Conservation (phyloP, 768 basidiomycete species). For the Lentinula edodes region DNA sequence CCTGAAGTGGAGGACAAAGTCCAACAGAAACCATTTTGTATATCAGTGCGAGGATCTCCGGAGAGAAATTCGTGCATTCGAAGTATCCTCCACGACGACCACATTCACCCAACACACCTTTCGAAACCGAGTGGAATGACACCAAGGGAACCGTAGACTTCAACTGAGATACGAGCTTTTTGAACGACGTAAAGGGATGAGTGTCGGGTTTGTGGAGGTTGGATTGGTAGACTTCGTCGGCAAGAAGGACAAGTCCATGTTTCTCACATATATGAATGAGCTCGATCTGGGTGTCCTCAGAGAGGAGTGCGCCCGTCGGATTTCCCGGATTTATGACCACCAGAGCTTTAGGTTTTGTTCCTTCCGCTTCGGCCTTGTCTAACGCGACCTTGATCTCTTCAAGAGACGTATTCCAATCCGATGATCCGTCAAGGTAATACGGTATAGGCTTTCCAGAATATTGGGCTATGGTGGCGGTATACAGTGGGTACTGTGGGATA, state of each 20-base stretch:
- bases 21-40: conserved; percentile 96
- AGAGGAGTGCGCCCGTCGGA: conserved; percentile 87
- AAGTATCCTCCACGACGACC: conserved; percentile 97
- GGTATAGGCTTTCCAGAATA: conserved; percentile 75
- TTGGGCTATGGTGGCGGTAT: conserved; percentile 91
- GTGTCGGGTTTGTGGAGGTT: conserved; percentile 72
- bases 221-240: conserved; percentile 97
- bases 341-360: conserved; percentile 69
- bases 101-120: conserved; percentile 95
- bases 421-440: conserved; percentile 82
- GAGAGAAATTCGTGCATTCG: conserved; percentile 78
- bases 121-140: conserved; percentile 97
- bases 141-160: conserved; percentile 77
- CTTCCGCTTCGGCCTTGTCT: conserved; percentile 54
- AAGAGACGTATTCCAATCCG: conserved; percentile 79
- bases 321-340: conserved; percentile 99
- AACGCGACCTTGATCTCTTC: conserved; percentile 63
- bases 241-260: conserved; percentile 81
- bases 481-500: conserved; percentile 97
- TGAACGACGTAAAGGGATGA: conserved; percentile 90
- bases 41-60: conserved; percentile 76
- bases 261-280: conserved; percentile 85
- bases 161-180: conserved; percentile 70
- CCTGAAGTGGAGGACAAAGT: conserved; percentile 84
- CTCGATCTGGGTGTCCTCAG: conserved; percentile 59